Conservation (phyloP, 2,329 filamentous ascomycete species). For the Aspergillus felis region DNA sequence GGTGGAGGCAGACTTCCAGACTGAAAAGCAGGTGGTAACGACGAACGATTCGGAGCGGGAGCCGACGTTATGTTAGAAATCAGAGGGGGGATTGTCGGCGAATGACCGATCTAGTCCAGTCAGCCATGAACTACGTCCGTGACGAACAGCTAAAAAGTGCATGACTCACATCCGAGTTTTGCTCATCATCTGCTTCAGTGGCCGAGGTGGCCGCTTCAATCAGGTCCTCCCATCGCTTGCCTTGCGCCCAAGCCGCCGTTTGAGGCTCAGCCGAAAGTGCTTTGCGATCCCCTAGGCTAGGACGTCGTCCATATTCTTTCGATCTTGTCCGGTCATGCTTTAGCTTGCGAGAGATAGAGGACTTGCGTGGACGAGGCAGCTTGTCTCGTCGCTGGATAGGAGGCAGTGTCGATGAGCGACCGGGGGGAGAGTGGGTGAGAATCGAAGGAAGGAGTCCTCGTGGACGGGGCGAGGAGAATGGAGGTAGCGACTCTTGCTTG, state of each 20-base stretch:
- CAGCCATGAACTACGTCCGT: conserved; percentile 43
- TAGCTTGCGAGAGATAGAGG: conserved; percentile 71
- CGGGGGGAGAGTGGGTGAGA: conserved; percentile 72
- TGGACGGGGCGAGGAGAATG: conserved; percentile 57
- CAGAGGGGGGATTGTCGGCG: conserved; percentile 38
- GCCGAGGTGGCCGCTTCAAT: conserved; percentile 92
- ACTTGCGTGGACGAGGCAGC: conserved; percentile 71
- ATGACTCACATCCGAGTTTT: conserved; percentile 72
- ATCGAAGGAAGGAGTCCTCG: conserved; percentile 80
- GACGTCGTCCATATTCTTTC: conserved; percentile 67
- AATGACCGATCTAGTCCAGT: conserved; percentile 34
- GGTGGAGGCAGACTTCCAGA: conserved; percentile 42
- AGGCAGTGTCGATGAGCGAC: conserved; percentile 81
- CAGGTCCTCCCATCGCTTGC: conserved; percentile 92
- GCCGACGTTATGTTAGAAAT: conserved; percentile 38
- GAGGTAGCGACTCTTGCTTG: conserved; percentile 69
- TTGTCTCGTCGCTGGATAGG: conserved; percentile 73
- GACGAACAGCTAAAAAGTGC: not conserved
- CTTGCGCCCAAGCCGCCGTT: conserved; percentile 65
- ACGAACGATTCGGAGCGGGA: conserved; percentile 51
- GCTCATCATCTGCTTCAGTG: conserved; percentile 82
- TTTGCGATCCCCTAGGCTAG: conserved; percentile 73
- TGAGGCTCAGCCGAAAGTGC: conserved; percentile 82
- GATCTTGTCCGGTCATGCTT: conserved; percentile 81
- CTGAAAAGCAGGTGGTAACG: conserved; percentile 59